A percentile compares a stretch with the other conserved stretches of the same genome.
Evolutionary conservation across 805 yeast genomes (phyloP).

Genomic region (Candida ovalis): DNA sequence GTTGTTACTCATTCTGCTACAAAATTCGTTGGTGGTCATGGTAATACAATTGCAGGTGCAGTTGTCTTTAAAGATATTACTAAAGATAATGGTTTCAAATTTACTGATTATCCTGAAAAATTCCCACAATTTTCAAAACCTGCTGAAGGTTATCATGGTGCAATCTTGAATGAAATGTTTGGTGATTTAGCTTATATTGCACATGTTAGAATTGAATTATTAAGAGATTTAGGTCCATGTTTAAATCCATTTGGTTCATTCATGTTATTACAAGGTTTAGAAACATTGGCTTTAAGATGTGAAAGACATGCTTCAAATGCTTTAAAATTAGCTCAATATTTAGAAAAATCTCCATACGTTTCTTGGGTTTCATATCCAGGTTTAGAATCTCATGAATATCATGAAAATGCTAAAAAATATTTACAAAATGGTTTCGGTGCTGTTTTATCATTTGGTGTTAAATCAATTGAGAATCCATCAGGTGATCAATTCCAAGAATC

Average conservation of each 20-base stretch:
- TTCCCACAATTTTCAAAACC: slow-evolving; percentile 92
- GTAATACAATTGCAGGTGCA: slow-evolving; percentile 91
- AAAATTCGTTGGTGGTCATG: slow-evolving; percentile 98
- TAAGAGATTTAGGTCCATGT: slow-evolving; percentile 91
- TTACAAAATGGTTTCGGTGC: slow-evolving; percentile 80
- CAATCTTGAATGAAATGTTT: slow-evolving; percentile 73
- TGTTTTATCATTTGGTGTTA: slow-evolving; percentile 85
- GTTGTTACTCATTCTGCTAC: slow-evolving; percentile 93
- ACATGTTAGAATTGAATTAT: slow-evolving; percentile 75
- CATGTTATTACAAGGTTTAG: slow-evolving; percentile 85
- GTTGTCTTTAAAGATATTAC: slow-evolving; percentile 43
- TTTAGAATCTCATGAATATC: slow-evolving; percentile 70
- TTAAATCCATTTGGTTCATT: slow-evolving; percentile 87
- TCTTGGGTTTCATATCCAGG: slow-evolving; percentile 94
- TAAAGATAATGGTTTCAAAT: slow-evolving; percentile 91
- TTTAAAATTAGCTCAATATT: slow-evolving; percentile 68
- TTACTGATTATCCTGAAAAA: slow-evolving; percentile 78
- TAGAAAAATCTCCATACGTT: slow-evolving; percentile 66
- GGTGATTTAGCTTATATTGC: slow-evolving; percentile 78
- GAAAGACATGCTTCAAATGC: slow-evolving; percentile 90
- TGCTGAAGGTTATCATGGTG: slow-evolving; percentile 90
- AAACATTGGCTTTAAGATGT: slow-evolving; percentile 88
- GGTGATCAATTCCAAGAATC: slow-evolving; percentile 67
- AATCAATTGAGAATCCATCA: slow-evolving; percentile 45
- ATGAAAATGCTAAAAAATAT: slow-evolving; percentile 80